phyloP scores from a whole-genome alignment of 345 rosid species.

The Trapa incisa region DNA sequence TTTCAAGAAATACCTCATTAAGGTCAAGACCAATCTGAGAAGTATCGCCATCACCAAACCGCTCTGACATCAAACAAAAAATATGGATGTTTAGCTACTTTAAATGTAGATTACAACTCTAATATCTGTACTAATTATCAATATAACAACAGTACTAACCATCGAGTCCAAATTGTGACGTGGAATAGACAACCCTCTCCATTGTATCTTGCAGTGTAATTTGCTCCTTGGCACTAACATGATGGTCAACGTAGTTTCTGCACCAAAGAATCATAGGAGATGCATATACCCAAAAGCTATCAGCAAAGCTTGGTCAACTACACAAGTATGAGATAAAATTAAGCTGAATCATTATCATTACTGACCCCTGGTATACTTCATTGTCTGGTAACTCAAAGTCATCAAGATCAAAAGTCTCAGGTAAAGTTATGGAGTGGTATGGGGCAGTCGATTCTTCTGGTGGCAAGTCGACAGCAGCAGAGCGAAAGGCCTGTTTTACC shows the following conservation, averaged over 20 bases:
- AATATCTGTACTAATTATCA: background rate
- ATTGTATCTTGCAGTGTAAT: conserved; percentile 96
- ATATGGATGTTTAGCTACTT: conserved; percentile 4
- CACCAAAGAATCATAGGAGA: conserved; percentile 6
- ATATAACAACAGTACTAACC: conserved; percentile 32
- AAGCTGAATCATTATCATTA: conserved; percentile 9
- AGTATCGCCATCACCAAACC: conserved; percentile 96
- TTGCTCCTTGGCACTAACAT: conserved; percentile 89
- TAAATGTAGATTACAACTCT: conserved; percentile 4
- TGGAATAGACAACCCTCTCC: conserved; percentile 88
- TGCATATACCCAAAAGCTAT: background rate
- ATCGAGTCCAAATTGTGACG: conserved; percentile 93
- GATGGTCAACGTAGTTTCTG: conserved; percentile 97
- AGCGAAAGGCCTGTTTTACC: conserved; percentile 97
- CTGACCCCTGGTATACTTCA: conserved; percentile 90
- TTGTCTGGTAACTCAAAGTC: conserved; percentile 99
- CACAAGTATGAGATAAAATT: background rate
- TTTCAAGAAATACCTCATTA: conserved; percentile 56
- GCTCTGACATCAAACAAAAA: conserved; percentile 39
- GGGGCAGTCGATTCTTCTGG: conserved; percentile 99
- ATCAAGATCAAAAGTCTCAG: conserved; percentile 99
- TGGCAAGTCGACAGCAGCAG: conserved; percentile 93
- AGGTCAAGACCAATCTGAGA: conserved; percentile 75
- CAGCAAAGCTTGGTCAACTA: background rate
- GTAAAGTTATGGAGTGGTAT: conserved; percentile 93